These are phyloP conservation scores for Pichia sp. DNA, from an alignment of 1,139 yeast genomes.

Conservation along the genomic window DNA sequence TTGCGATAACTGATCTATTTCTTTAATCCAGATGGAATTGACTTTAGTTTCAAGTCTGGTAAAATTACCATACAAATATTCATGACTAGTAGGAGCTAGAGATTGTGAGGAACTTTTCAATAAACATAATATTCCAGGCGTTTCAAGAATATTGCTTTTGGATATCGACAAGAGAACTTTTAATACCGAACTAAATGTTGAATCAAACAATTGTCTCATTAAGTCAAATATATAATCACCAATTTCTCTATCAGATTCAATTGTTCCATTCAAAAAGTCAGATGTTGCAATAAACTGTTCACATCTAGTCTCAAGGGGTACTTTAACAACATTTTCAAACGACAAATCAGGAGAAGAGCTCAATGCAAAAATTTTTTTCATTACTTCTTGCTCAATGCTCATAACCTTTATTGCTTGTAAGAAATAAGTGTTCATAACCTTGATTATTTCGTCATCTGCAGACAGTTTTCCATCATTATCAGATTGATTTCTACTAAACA, in stretches of 20 bases:
- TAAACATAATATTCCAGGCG: slow-evolving; percentile 41
- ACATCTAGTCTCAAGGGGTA: slow-evolving; percentile 39
- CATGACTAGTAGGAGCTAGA: slow-evolving; percentile 57
- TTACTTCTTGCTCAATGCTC: slow-evolving; percentile 60
- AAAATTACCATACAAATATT: slow-evolving; percentile 53
- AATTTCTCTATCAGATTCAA: slow-evolving; percentile 50
- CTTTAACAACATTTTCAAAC: slow-evolving; percentile 46
- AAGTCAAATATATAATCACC: slow-evolving; percentile 51
- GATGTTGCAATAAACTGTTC: slow-evolving; percentile 20
- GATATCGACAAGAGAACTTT: slow-evolving; percentile 34
- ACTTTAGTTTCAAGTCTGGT: slow-evolving; percentile 51
- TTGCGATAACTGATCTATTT: slow-evolving; percentile 51
- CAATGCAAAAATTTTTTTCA: slow-evolving; percentile 63
- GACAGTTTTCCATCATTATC: slow-evolving; percentile 3
- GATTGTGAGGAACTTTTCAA: slow-evolving; percentile 37
- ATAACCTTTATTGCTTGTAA: slow-evolving; percentile 24
- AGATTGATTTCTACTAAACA: slow-evolving; percentile 16
- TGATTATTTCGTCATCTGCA: slow-evolving; percentile 11
- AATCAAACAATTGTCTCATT: slow-evolving; percentile 55
- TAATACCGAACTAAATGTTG: slow-evolving; percentile 41
- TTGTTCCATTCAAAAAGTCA: slow-evolving; percentile 24
- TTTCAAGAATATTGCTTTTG: slow-evolving; percentile 36
- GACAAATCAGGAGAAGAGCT: slow-evolving; percentile 44
- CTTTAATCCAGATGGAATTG: slow-evolving; percentile 54
- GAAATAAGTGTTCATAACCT: slow-evolving; percentile 1